Evolutionary conservation across 2,329 filamentous ascomycete genomes (phyloP).

Genomic region (Ceratocystis papillata): DNA sequence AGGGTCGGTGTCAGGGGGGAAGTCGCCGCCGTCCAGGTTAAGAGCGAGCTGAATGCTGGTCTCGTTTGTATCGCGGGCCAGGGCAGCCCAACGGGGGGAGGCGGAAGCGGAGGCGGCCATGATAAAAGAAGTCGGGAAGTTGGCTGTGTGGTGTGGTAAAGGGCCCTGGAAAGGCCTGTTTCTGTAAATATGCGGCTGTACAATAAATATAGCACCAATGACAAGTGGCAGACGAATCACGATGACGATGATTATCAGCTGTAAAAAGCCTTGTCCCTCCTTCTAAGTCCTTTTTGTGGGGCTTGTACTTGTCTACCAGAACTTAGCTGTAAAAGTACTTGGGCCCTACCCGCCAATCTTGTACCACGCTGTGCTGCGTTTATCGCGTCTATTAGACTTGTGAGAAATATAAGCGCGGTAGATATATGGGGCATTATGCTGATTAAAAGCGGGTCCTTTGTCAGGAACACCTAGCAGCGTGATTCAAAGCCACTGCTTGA

Average conservation of each 20-base stretch:
- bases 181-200: neutral
- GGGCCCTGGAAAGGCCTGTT: neutral
- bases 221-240: neutral
- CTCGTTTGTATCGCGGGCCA: constrained; percentile 91
- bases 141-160: neutral
- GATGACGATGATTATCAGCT: neutral
- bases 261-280: neutral
- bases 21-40: constrained; percentile 81
- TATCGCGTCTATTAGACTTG: neutral
- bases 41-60: constrained; percentile 91
- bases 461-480: neutral
- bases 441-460: neutral
- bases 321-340: neutral
- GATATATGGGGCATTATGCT: neutral
- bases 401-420: neutral
- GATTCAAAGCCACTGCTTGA: neutral
- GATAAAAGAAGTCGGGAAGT: neutral
- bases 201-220: neutral
- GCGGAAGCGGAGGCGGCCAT: constrained; percentile 11
- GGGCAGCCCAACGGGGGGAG: constrained; percentile 54
- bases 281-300: neutral
- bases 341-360: neutral
- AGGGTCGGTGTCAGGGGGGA: constrained; percentile 53
- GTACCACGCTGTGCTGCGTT: neutral
- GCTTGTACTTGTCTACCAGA: neutral